These are phyloP conservation scores for Calocybe gambosa DNA, from an alignment of 1,284 basidiomycete species.

Conservation along the genomic window DNA sequence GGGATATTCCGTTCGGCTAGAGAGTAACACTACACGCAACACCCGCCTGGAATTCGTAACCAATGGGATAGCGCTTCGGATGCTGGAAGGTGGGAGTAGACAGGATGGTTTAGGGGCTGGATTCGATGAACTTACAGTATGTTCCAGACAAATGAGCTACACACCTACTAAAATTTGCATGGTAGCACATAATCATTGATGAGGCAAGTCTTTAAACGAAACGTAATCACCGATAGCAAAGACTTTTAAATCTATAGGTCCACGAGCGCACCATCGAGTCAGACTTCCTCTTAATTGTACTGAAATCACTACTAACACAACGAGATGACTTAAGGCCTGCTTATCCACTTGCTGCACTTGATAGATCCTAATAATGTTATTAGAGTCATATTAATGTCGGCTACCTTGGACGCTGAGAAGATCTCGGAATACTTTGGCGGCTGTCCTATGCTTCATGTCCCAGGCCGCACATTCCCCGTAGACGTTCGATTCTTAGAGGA, in stretches of 20 bases:
- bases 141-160: slow-evolving; percentile 14
- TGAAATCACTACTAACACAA: slow-evolving; percentile 82
- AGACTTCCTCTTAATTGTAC: slow-evolving; percentile 93
- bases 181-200: slow-evolving; percentile 81
- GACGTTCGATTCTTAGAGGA: slow-evolving; percentile 88
- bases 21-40: slow-evolving; percentile 79
- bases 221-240: background rate
- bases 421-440: slow-evolving; percentile 91
- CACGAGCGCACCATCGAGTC: slow-evolving; percentile 98
- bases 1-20: slow-evolving; percentile 93
- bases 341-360: slow-evolving; percentile 9
- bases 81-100: slow-evolving; percentile 83
- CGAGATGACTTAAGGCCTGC: slow-evolving; percentile 80
- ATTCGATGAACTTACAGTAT: slow-evolving; percentile 90
- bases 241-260: slow-evolving; percentile 41
- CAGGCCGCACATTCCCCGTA: slow-evolving; percentile 97
- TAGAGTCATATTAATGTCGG: slow-evolving; percentile 96
- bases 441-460: slow-evolving; percentile 85
- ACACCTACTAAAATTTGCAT: slow-evolving; percentile 3
- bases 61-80: slow-evolving; percentile 94
- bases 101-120: slow-evolving; percentile 64
- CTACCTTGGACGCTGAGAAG: slow-evolving; percentile 93
- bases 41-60: slow-evolving; percentile 86
- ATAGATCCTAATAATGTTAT: background rate
- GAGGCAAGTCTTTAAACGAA: slow-evolving; percentile 48